Percentiles rank a stretch among this genome's conserved stretches.
These are phyloP conservation scores for Gossypioides kirkii DNA, from an alignment of 345 rosid species.

Conservation along the genomic window DNA sequence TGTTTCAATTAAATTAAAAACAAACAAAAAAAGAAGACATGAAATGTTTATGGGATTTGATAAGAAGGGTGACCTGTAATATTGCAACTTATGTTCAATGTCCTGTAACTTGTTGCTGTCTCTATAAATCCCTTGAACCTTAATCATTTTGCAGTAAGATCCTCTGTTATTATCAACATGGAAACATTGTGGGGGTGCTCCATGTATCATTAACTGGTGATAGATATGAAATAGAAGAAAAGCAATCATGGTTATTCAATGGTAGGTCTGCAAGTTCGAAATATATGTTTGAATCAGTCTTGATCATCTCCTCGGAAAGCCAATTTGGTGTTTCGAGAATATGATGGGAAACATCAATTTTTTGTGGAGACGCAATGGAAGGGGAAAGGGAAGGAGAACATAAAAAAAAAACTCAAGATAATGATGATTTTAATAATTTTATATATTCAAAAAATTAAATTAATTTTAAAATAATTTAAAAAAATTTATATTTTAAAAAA, in stretches of 20 bases:
- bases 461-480: no score
- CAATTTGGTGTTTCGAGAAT: constrained; percentile 45
- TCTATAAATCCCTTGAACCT: constrained; percentile 48
- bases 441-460: no score
- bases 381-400: no score
- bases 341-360: constrained; percentile 29
- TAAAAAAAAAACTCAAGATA: no score
- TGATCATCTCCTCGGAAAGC: constrained; percentile 83
- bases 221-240: constrained; percentile 38
- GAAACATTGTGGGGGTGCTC: constrained; percentile 23
- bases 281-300: constrained; percentile 53
- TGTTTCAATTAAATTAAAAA: no score
- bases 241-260: constrained; percentile 30
- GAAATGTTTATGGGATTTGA: not conserved
- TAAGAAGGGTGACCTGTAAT: constrained; percentile 45
- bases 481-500: no score
- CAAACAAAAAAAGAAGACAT: not conserved
- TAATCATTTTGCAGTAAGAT: constrained; percentile 46
- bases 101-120: constrained; percentile 48
- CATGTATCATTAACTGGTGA: constrained; percentile 27
- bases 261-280: constrained; percentile 65
- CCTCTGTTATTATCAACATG: constrained; percentile 29
- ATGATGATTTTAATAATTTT: no score
- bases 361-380: constrained; percentile 38
- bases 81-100: constrained; percentile 44